phyloP scores from a whole-genome alignment of 108 stramenopile genomes.

The Craspedostauros australis region DNA sequence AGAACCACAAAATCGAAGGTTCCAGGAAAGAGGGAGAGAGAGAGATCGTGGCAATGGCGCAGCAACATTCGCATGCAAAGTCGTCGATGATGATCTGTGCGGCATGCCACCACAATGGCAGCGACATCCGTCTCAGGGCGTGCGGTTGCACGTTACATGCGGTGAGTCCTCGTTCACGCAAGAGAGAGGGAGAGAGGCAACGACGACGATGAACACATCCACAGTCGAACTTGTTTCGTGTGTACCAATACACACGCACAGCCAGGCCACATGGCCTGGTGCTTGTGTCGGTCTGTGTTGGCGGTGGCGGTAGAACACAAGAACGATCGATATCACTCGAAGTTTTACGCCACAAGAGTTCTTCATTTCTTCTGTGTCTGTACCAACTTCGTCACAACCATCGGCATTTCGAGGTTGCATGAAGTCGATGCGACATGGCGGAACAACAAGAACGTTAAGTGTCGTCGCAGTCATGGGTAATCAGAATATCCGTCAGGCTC shows the following conservation, averaged over 20 bases:
- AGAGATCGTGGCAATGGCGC: too few relatives aligned
- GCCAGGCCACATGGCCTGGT: background rate
- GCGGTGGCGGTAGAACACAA: background rate
- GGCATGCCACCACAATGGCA: slow-evolving; percentile 28
- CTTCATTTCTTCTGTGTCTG: background rate
- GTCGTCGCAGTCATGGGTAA: too few relatives aligned
- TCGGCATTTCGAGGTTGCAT: too few relatives aligned
- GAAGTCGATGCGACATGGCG: too few relatives aligned
- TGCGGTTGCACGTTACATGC: slow-evolving; percentile 67
- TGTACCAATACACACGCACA: too few relatives aligned
- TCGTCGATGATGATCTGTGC: too few relatives aligned
- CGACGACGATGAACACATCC: background rate
- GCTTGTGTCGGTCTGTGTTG: background rate
- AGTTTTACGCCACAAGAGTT: background rate
- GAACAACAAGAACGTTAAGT: too few relatives aligned
- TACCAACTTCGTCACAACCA: too few relatives aligned
- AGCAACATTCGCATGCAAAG: slow-evolving; percentile 7
- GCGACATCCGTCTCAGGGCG: slow-evolving; percentile 46
- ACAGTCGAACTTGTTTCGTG: background rate
- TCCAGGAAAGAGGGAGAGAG: too few relatives aligned
- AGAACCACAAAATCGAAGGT: too few relatives aligned
- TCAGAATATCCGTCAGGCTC: too few relatives aligned
- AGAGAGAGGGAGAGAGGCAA: background rate
- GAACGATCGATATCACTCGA: background rate
- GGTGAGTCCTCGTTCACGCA: slow-evolving; percentile 30